phyloP scores from a whole-genome alignment of 306 rosid species.

The Sophora flavescens region DNA sequence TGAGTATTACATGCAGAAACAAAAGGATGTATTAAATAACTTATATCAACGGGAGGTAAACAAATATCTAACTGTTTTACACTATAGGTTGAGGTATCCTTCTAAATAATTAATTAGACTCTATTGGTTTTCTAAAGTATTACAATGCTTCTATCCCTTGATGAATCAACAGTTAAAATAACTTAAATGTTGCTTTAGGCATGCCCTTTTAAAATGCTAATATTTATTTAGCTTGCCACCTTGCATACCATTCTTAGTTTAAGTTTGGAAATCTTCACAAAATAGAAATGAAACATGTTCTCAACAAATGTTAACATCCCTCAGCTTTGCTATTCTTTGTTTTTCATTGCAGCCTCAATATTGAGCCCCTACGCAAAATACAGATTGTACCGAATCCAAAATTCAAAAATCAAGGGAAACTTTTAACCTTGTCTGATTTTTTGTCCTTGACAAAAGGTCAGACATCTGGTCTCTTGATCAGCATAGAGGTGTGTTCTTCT shows the following conservation, averaged over 20 bases:
- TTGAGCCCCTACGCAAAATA: conserved; percentile 52
- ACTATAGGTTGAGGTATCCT: neutral
- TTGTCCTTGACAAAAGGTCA: conserved; percentile 74
- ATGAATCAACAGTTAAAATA: neutral
- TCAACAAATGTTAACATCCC: conserved; percentile 39
- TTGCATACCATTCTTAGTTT: conserved; percentile 9
- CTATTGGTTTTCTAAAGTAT: neutral
- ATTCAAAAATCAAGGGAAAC: conserved; percentile 51
- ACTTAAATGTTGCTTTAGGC: neutral
- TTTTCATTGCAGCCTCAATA: conserved; percentile 69
- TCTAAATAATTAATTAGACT: neutral
- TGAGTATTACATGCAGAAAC: neutral
- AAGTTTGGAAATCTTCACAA: conserved; percentile 4
- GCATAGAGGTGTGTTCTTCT: conserved; percentile 69
- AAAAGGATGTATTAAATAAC: neutral
- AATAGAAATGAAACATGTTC: conserved; percentile 16
- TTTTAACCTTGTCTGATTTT: conserved; percentile 72
- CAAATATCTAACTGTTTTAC: neutral
- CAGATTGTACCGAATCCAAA: conserved; percentile 70
- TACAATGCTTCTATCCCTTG: neutral
- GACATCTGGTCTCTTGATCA: conserved; percentile 71
- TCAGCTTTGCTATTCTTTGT: conserved; percentile 39
- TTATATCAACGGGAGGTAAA: neutral
- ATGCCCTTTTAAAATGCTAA: neutral
- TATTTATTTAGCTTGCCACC: neutral